Evolutionary conservation across 768 basidiomycete species (phyloP), one percentile per base, ranked within the genome.

Genomic region (Cubamyces lactineus): DNA sequence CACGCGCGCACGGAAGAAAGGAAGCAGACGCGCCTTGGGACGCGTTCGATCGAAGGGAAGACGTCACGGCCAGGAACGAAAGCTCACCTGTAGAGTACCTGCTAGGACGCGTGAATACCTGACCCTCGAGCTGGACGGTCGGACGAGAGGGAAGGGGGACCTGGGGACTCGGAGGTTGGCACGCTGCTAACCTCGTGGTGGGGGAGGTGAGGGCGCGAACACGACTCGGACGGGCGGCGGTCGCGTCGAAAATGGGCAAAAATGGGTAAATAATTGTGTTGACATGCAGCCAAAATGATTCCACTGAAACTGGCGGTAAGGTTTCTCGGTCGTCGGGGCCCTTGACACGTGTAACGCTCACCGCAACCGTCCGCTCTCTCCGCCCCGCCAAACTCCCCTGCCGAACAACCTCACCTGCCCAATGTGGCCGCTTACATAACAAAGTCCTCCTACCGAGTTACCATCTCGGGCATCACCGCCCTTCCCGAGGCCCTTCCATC

Each of bases 331-430:
- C 59, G 56, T 61, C 60, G 56, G 60, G 50, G 40, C 6, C 48
- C 23, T 55, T 64, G 69, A 67, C 69, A 70, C 69, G 69, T 70
- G 66, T 70, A 67, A 70, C 67, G 67, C 50, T 59, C 49, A 50
- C 63, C 61, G 62, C 61, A 66, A 64, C 60, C 41, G 63, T 59
- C 57, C 51, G 39, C 66, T 34, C 30, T 40, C 55, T 53, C 48
- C 66, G 52, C 40, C 61, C 48, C 62, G 43, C 34, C 56, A 41
- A 45, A 24, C 16, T 24, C 23, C 34, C 55, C 61, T 48, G 39
- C 53, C 63, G 61, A 61, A 61, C 62, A 52, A 63, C 59, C 54
- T 49, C 58, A 24, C 58, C 54, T 66, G 65, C 66, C 66, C 23
- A 11, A 49, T 58, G 17, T 40, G 59, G 66, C 45, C 16, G 54